A percentile compares a stretch with the other conserved stretches of the same genome.
Evolutionary conservation across 176 grass and related monocot genomes (phyloP).

Genomic region (Aechmea fasciata): DNA sequence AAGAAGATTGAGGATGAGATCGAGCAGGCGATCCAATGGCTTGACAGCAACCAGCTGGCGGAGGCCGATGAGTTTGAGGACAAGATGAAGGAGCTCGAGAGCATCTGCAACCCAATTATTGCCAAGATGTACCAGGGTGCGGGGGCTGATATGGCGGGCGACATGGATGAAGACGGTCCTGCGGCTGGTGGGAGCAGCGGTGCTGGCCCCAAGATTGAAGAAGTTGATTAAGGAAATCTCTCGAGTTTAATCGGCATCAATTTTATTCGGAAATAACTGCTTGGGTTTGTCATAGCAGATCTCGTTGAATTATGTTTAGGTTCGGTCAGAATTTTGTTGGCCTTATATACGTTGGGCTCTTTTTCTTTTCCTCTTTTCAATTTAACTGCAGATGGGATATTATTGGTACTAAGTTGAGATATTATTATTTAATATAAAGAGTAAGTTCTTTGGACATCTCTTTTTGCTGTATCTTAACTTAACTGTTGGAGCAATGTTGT

Average conservation of each 20-base stretch:
- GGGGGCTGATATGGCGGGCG: constrained; percentile 43
- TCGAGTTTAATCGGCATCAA: not conserved
- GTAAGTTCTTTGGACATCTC: too few species aligned
- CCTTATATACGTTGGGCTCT: too few species aligned
- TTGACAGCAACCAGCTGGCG: constrained; percentile 71
- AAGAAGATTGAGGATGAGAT: constrained; percentile 81
- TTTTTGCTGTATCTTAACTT: too few species aligned
- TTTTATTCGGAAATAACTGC: not conserved
- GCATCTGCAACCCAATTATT: constrained; percentile 81
- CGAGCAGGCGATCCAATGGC: constrained; percentile 57
- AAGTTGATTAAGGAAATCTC: constrained; percentile 51
- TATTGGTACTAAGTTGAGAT: too few species aligned
- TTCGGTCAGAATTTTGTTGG: too few species aligned
- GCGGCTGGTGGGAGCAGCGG: constrained; percentile 39
- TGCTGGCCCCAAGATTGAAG: constrained; percentile 85
- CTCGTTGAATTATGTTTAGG: too few species aligned
- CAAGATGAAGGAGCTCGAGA: constrained; percentile 91
- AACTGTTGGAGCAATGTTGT: too few species aligned
- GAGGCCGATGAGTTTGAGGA: constrained; percentile 81
- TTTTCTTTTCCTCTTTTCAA: too few species aligned
- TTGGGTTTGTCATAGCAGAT: not conserved
- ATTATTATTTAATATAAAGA: too few species aligned
- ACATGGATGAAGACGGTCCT: constrained; percentile 57
- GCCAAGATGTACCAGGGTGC: constrained; percentile 95
- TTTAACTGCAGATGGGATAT: too few species aligned